Percentiles rank a stretch among this genome's conserved stretches.
Conservation (phyloP, 129 eudicot species). For the Arctium lappa region DNA sequence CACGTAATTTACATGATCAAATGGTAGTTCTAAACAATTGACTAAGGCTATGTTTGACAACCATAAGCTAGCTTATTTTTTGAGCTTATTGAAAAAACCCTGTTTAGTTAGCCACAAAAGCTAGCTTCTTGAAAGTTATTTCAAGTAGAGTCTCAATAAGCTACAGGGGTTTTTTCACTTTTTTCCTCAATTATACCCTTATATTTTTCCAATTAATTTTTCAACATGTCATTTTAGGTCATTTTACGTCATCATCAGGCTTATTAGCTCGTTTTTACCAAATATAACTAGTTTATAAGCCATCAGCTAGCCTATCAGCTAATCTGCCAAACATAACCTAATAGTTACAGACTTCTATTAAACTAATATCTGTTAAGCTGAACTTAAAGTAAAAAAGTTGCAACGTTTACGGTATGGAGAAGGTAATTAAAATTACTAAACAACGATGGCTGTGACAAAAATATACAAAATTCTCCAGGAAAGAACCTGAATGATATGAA, state of each 20-base stretch:
- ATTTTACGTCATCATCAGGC: neutral
- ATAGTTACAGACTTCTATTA: neutral
- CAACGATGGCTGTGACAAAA: neutral
- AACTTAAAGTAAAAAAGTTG: neutral
- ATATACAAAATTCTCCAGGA: neutral
- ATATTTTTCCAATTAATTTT: too few species aligned
- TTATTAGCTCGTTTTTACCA: neutral
- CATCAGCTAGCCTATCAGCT: neutral
- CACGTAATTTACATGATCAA: neutral
- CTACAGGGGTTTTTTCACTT: neutral
- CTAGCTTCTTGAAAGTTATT: neutral
- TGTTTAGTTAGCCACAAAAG: neutral
- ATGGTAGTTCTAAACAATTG: neutral
- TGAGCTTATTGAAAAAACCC: neutral
- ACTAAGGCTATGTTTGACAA: neutral
- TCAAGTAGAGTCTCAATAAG: neutral
- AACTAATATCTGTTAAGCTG: neutral
- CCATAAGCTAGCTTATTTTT: neutral
- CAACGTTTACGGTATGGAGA: neutral
- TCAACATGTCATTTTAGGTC: neutral
- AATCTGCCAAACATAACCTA: neutral
- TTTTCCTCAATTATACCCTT: neutral
- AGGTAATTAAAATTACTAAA: neutral
- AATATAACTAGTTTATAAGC: neutral
- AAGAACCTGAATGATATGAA: conserved; percentile 47